Conservation (phyloP, 2,329 filamentous ascomycete species). For the Colletotrichum cereale region DNA sequence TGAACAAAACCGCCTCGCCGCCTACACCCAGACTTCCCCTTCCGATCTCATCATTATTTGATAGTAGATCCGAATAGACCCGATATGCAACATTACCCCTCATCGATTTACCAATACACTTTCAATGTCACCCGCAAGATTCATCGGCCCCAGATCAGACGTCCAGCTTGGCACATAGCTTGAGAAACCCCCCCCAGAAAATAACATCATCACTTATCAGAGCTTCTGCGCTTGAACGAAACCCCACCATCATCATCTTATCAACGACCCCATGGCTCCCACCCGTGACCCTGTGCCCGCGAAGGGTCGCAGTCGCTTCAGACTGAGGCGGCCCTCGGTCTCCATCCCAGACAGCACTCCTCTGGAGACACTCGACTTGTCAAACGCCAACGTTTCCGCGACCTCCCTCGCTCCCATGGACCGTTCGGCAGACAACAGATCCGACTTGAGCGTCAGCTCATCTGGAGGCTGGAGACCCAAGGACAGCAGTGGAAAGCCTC, state of each 20-base stretch:
- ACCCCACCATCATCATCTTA: conserved; percentile 1
- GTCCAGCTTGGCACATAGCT: conserved; percentile 40
- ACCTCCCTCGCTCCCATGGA: conserved; percentile 31
- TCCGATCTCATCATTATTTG: conserved; percentile 38
- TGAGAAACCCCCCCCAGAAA: conserved; percentile 32
- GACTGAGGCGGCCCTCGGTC: conserved; percentile 35
- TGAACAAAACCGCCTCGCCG: conserved; percentile 36
- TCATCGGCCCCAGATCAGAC: conserved; percentile 39
- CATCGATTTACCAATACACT: conserved; percentile 35
- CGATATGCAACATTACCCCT: conserved; percentile 41
- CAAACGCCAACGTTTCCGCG: conserved; percentile 40
- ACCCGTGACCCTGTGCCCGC: conserved; percentile 33
- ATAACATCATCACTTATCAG: conserved; percentile 1
- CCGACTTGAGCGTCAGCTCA: conserved; percentile 33
- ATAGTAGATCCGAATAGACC: conserved; percentile 36
- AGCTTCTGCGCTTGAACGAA: conserved; percentile 7
- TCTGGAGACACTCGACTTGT: conserved; percentile 31
- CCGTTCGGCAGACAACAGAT: conserved; percentile 29
- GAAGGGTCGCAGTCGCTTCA: conserved; percentile 37
- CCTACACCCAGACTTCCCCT: conserved; percentile 26
- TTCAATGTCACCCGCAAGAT: conserved; percentile 39
- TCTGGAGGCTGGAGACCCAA: conserved; percentile 27
- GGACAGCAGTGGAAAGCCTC: conserved; percentile 21
- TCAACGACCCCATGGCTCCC: conserved; percentile 33
- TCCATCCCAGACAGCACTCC: conserved; percentile 36